These are phyloP conservation scores for Phytomonas francai DNA, from an alignment of 208 protist genomes.

Conservation along the genomic window DNA sequence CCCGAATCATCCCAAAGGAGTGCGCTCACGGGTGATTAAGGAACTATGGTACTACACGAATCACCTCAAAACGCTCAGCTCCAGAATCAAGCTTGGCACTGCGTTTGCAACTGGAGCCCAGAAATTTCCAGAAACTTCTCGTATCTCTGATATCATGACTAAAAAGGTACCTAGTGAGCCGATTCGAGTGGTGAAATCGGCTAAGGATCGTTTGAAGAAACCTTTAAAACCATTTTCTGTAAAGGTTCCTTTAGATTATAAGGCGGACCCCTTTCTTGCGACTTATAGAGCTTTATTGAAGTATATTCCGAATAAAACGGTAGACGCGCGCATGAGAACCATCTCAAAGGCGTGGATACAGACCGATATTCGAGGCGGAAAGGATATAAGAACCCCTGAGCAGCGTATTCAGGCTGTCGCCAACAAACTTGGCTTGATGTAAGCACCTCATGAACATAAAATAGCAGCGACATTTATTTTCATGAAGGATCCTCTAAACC, in stretches of 20 bases:
- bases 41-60: slow-evolving; percentile 27
- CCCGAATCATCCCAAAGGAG: slow-evolving; percentile 20
- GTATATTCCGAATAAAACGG: slow-evolving; percentile 9
- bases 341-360: slow-evolving; percentile 26
- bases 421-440: slow-evolving; percentile 18
- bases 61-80: slow-evolving; percentile 16
- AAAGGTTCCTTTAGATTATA: slow-evolving; percentile 24
- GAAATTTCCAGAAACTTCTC: neutral
- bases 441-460: neutral
- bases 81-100: slow-evolving; percentile 17
- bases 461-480: neutral
- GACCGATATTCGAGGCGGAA: slow-evolving; percentile 9
- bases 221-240: neutral
- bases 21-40: slow-evolving; percentile 28
- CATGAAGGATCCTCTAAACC: neutral
- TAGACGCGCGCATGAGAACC: slow-evolving; percentile 19
- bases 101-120: slow-evolving; percentile 5
- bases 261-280: slow-evolving; percentile 21
- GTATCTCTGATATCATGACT: neutral
- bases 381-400: slow-evolving; percentile 21
- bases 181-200: neutral
- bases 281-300: slow-evolving; percentile 22
- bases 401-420: slow-evolving; percentile 25
- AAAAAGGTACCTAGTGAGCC: neutral
- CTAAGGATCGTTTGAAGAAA: neutral